Percentiles rank a stretch among this genome's conserved stretches.
These are phyloP conservation scores for Nakazawaea siamensis DNA, from an alignment of 805 yeast genomes.

Conservation along the genomic window DNA sequence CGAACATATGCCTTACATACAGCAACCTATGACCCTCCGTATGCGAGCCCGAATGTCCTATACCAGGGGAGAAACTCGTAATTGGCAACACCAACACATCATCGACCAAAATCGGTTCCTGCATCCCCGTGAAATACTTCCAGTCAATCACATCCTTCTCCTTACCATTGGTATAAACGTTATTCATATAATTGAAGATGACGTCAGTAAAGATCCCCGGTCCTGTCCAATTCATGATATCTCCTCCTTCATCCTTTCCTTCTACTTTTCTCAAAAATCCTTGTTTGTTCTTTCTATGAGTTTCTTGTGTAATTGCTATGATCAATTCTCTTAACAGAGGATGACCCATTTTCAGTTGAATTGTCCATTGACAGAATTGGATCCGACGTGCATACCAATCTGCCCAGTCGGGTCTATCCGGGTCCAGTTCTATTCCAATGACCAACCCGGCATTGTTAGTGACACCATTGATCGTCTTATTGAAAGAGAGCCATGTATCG, in stretches of 20 bases:
- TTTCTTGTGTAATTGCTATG: constrained; percentile 67
- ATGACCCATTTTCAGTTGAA: constrained; percentile 84
- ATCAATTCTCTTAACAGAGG: constrained; percentile 80
- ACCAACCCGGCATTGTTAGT: constrained; percentile 54
- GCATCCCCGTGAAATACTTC: constrained; percentile 55
- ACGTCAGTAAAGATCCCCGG: constrained; percentile 93
- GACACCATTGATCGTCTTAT: constrained; percentile 16
- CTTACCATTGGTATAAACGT: constrained; percentile 31
- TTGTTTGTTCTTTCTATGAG: constrained; percentile 44
- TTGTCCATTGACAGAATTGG: constrained; percentile 97
- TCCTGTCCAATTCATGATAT: constrained; percentile 92
- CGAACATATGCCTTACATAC: constrained; percentile 54
- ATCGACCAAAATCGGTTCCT: constrained; percentile 46
- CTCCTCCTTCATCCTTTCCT: constrained; percentile 63
- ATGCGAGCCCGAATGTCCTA: constrained; percentile 60
- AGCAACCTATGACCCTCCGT: constrained; percentile 36
- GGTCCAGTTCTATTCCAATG: constrained; percentile 94
- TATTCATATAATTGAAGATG: constrained; percentile 72
- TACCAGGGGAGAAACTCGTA: constrained; percentile 61
- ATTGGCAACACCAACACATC: constrained; percentile 70
- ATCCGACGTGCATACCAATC: constrained; percentile 89
- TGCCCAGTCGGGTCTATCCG: constrained; percentile 90
- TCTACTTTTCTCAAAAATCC: constrained; percentile 38
- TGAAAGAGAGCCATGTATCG: constrained; percentile 62
- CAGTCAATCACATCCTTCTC: constrained; percentile 36